Percentiles rank a stretch among this genome's conserved stretches.
Conservation (phyloP, 345 rosid genomes). For the Firmiana major region DNA sequence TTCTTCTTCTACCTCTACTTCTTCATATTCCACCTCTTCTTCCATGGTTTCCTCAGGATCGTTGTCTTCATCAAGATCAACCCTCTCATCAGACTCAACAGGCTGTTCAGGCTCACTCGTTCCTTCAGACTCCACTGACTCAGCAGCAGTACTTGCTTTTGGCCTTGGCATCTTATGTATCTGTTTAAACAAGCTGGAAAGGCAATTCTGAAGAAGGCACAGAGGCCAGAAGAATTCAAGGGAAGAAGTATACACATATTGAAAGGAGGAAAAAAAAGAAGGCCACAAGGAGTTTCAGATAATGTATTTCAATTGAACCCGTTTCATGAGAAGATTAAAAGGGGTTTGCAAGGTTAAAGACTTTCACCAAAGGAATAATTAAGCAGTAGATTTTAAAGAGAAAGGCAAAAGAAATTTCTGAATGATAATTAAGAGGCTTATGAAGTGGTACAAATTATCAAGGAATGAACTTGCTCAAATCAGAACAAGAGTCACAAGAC, state of each 20-base stretch:
- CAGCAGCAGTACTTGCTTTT: constrained; percentile 35
- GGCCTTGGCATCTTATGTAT: constrained; percentile 57
- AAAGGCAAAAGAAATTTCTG: constrained; percentile 37
- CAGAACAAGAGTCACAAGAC: constrained; percentile 26
- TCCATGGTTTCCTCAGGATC: constrained; percentile 49
- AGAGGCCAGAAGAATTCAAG: constrained; percentile 71
- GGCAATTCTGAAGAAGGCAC: constrained; percentile 31
- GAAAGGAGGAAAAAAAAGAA: constrained; percentile 58
- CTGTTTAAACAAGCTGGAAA: constrained; percentile 14
- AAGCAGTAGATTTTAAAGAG: constrained; percentile 36
- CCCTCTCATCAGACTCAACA: constrained; percentile 33
- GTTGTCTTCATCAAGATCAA: constrained; percentile 52
- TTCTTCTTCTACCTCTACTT: constrained; percentile 37
- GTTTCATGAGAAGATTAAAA: constrained; percentile 37
- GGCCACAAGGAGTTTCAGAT: constrained; percentile 48
- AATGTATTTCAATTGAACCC: constrained; percentile 40
- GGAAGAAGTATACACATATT: constrained; percentile 54
- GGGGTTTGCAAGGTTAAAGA: constrained; percentile 36
- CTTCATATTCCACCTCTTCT: constrained; percentile 64
- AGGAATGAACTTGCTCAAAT: constrained; percentile 39
- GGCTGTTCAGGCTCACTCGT: constrained; percentile 35
- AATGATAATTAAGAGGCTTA: constrained; percentile 36
- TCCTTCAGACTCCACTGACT: constrained; percentile 45
- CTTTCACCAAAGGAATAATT: constrained; percentile 28
- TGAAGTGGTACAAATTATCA: constrained; percentile 38